Percentiles rank a stretch among this genome's conserved stretches.
These are phyloP conservation scores for Neostapfia colusana DNA, from an alignment of 176 grass and related monocot species.

Conservation along the genomic window DNA sequence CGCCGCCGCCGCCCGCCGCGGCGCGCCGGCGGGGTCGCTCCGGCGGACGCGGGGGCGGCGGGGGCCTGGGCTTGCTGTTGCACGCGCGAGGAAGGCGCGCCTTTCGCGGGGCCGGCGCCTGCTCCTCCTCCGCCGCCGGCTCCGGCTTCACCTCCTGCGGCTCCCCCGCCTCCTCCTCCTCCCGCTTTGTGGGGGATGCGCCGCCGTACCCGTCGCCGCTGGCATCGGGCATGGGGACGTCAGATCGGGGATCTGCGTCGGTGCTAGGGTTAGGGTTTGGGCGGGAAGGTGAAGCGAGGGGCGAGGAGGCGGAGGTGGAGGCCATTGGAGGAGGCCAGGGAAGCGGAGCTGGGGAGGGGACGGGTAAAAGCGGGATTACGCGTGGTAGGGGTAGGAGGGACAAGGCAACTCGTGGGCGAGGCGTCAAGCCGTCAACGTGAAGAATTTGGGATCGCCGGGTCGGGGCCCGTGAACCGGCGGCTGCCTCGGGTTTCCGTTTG, in stretches of 20 bases:
- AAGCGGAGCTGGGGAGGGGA: conserved; percentile 36
- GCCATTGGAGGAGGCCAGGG: conserved; percentile 36
- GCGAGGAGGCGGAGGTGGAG: conserved; percentile 45
- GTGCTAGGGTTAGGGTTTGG: conserved; percentile 48
- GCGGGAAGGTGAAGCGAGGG: conserved; percentile 39
- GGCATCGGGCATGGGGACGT: conserved; percentile 33
- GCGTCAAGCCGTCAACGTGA: conserved; percentile 42
- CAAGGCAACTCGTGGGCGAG: background rate
- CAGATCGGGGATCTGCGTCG: conserved; percentile 35
- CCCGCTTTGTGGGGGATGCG: conserved; percentile 18
- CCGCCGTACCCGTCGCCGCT: conserved; percentile 6
- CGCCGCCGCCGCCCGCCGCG: conserved; percentile 39
- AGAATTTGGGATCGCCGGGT: background rate
- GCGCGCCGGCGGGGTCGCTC: conserved; percentile 59
- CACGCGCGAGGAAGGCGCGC: conserved; percentile 82
- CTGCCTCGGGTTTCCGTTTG: too few relatives aligned
- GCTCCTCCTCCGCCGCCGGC: conserved; percentile 3
- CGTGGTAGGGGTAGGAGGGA: conserved; percentile 18
- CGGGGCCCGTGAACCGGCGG: background rate
- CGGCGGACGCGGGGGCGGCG: conserved; percentile 36
- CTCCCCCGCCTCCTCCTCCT: conserved; percentile 22
- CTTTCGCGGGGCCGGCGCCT: conserved; percentile 46
- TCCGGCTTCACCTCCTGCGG: background rate
- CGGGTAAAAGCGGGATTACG: conserved; percentile 64
- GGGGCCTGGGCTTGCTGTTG: conserved; percentile 50